Conservation (phyloP, 768 basidiomycete species). For the Rhizopogon vulgaris region DNA sequence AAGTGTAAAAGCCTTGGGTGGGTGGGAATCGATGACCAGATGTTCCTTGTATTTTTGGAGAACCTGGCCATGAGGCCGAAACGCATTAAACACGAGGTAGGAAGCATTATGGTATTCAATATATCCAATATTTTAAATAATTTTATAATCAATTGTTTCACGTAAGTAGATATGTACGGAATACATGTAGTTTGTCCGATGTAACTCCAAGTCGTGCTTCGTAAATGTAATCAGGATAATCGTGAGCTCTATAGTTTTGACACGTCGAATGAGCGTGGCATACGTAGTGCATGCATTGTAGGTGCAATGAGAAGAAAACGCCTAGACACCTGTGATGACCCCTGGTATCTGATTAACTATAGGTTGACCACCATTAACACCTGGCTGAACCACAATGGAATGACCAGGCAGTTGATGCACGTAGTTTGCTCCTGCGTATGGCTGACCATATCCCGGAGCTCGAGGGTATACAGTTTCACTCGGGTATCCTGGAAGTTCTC, state of each 20-base stretch:
- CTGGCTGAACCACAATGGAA: conserved; percentile 65
- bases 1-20: conserved; percentile 11
- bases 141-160: conserved; percentile 3
- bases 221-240: neutral
- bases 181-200: neutral
- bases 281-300: neutral
- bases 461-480: conserved; percentile 19
- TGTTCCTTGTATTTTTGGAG: conserved; percentile 12
- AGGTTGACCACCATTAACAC: conserved; percentile 51
- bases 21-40: conserved; percentile 20
- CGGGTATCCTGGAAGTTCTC: conserved; percentile 58
- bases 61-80: conserved; percentile 10
- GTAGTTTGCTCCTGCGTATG: conserved; percentile 27
- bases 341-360: conserved; percentile 56
- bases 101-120: neutral
- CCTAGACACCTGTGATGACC: conserved; percentile 17
- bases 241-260: neutral
- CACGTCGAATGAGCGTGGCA: neutral
- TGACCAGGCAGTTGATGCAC: conserved; percentile 52
- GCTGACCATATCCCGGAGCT: conserved; percentile 20
- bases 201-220: neutral
- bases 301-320: neutral
- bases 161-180: conserved; percentile 11
- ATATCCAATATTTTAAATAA: too few species aligned
- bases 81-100: conserved; percentile 22